Percentiles rank a stretch among this genome's conserved stretches.
phyloP scores from a whole-genome alignment of 345 rosid genomes.

The Carallia brachiata region DNA sequence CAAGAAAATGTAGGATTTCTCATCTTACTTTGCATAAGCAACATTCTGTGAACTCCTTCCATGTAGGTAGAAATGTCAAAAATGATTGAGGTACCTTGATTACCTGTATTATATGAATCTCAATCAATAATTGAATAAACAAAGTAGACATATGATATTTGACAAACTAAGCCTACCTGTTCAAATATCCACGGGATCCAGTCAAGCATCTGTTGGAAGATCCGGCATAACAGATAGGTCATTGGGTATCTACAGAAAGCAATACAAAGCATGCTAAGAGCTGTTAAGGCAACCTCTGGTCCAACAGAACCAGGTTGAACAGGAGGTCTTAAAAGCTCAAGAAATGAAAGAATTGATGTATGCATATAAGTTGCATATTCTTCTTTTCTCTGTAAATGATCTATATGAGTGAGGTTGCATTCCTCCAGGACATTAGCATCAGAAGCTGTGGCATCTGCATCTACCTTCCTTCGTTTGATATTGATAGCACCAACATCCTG shows the following conservation, averaged over 20 bases:
- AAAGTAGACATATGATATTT: constrained; percentile 2
- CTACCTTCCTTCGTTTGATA: constrained; percentile 67
- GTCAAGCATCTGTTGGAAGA: constrained; percentile 53
- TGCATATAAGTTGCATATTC: constrained; percentile 50
- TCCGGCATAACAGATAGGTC: constrained; percentile 48
- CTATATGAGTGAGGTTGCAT: constrained; percentile 30
- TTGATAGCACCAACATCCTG: constrained; percentile 35
- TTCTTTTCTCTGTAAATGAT: constrained; percentile 48
- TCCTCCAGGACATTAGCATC: constrained; percentile 32
- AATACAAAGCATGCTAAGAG: constrained; percentile 81
- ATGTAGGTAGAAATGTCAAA: constrained; percentile 58
- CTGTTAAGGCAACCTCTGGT: constrained; percentile 56
- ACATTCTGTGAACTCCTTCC: constrained; percentile 69
- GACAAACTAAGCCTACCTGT: constrained; percentile 43
- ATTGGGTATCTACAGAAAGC: constrained; percentile 60
- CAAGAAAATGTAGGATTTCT: constrained; percentile 7
- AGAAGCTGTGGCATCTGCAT: constrained; percentile 37
- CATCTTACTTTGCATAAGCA: constrained; percentile 64
- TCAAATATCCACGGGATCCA: constrained; percentile 86
- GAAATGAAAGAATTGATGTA: constrained; percentile 47
- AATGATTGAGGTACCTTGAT: constrained; percentile 35
- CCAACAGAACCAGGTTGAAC: constrained; percentile 38
- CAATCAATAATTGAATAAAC: constrained; percentile 11
- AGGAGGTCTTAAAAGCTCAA: constrained; percentile 57
- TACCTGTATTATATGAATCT: constrained; percentile 47